A percentile compares a stretch with the other conserved stretches of the same genome.
Conservation (phyloP, 2,329 filamentous ascomycete species). For the Falciphora oryzae region DNA sequence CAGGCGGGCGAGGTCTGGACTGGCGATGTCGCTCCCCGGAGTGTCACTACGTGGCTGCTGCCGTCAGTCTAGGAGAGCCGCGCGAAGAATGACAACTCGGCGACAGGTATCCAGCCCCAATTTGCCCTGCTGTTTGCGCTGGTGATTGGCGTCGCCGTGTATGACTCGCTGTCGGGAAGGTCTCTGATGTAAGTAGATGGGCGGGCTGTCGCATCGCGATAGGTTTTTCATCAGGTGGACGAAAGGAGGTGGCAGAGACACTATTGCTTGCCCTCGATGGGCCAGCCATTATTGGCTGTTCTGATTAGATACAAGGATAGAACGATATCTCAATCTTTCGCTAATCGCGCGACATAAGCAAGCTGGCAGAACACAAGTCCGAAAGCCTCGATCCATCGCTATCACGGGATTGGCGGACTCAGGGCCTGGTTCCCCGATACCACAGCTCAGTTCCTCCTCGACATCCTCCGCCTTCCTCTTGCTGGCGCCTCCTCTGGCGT, state of each 20-base stretch:
- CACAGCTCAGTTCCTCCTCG: background rate
- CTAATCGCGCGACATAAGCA: background rate
- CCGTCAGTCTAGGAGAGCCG: slow-evolving; percentile 19
- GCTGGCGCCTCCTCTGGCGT: background rate
- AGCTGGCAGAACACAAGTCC: background rate
- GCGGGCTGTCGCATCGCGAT: background rate
- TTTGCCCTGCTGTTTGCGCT: background rate
- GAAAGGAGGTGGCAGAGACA: background rate
- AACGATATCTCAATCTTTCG: background rate
- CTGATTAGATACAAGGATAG: background rate
- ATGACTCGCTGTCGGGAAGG: background rate
- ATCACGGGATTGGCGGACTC: background rate
- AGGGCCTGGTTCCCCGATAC: no score
- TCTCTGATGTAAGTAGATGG: background rate
- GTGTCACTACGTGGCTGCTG: slow-evolving; percentile 35
- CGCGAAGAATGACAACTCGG: slow-evolving; percentile 35
- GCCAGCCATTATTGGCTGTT: background rate
- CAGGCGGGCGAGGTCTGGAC: slow-evolving; percentile 32
- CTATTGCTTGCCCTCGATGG: background rate
- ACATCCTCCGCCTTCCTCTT: background rate
- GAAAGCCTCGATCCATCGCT: background rate
- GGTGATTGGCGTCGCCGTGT: background rate
- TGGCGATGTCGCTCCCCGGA: slow-evolving; percentile 27
- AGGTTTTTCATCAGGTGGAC: background rate
- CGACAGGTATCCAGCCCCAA: background rate